These are phyloP conservation scores for Tolypocladium endophyticum DNA, from an alignment of 2,329 filamentous ascomycete genomes.

Conservation along the genomic window DNA sequence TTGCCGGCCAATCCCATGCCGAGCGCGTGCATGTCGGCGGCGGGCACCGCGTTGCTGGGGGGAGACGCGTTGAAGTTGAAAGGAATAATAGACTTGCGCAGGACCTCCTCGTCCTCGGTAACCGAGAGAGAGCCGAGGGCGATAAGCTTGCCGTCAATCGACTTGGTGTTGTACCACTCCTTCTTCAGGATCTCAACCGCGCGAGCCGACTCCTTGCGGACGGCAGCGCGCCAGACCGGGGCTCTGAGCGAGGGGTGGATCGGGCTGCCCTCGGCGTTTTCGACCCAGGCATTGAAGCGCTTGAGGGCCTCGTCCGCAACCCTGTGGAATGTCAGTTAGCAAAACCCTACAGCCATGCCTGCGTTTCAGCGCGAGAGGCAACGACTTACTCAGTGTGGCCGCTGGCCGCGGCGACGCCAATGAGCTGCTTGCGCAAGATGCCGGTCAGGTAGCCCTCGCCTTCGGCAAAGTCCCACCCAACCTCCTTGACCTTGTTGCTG, in stretches of 20 bases:
- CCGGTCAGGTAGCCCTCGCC: conserved; percentile 73
- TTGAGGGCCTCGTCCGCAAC: conserved; percentile 63
- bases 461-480: conserved; percentile 77
- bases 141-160: conserved; percentile 86
- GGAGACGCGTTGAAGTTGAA: conserved; percentile 66
- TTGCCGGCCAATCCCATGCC: conserved; percentile 65
- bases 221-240: conserved; percentile 68
- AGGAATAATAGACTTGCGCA: conserved; percentile 54
- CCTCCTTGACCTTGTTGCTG: conserved; percentile 59
- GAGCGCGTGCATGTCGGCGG: conserved; percentile 80
- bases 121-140: conserved; percentile 67
- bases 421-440: conserved; percentile 72
- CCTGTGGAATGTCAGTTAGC: conserved; percentile 27
- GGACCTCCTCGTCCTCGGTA: conserved; percentile 57
- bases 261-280: conserved; percentile 53
- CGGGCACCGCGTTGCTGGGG: conserved; percentile 55
- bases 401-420: conserved; percentile 62
- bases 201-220: conserved; percentile 58
- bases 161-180: conserved; percentile 73
- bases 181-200: conserved; percentile 68
- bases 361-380: background rate
- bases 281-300: conserved; percentile 71
- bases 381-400: conserved; percentile 60
- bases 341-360: background rate
- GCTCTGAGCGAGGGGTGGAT: conserved; percentile 75